Base-by-base conservation (phyloP, 352 stramenopile species). In the Elongisporangium senticosum region DNA sequence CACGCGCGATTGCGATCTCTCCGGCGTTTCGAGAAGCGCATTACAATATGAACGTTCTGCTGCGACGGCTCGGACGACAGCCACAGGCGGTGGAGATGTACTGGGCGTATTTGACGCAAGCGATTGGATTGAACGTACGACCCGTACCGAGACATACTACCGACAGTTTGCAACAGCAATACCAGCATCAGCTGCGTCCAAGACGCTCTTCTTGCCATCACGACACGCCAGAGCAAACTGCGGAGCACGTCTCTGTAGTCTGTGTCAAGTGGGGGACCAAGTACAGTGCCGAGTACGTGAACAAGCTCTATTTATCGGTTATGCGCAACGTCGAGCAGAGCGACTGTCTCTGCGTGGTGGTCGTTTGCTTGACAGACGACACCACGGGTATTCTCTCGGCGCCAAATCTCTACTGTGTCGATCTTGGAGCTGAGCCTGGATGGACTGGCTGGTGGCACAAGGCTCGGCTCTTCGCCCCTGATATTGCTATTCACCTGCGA, bases 191-290 rank as follows among this genome's bases (percentile, higher is more conserved):
- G 24, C 24, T 7, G 8, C 28, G 28, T 13, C 28, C 28, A 39
- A 39, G 28, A 13, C 28, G 28, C 28, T 39, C 28, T 8, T 39
- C 28, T 2, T 13, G 28, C 7, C 8, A 14, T 39, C 4, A 39
- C 4, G 28, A 39, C 8, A 39, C 28, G 7, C 28, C 28, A 39
- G 28, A 39, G 28, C 28, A 7, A 7, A 39, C 28, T 13, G 28
- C 28, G 14, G 53, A 43, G 33, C 51, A 50, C 11, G 62, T 88
- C 2, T 71, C 76, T 0, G 72, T 93, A 15, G 60, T 92, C n/a
- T 95, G 83, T 49, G 81, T 95, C 52, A 95, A 95, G 56, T 95
- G 84, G 81, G 86, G 86, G n/a, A 64, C 47, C 53, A 95, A 95
- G 60, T 95, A 95, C 60, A 68, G 66, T 10, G 51, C 79, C 11